Base-by-base conservation (phyloP, 2,329 filamentous ascomycete species). In the Pestalotiopsis sp. region DNA sequence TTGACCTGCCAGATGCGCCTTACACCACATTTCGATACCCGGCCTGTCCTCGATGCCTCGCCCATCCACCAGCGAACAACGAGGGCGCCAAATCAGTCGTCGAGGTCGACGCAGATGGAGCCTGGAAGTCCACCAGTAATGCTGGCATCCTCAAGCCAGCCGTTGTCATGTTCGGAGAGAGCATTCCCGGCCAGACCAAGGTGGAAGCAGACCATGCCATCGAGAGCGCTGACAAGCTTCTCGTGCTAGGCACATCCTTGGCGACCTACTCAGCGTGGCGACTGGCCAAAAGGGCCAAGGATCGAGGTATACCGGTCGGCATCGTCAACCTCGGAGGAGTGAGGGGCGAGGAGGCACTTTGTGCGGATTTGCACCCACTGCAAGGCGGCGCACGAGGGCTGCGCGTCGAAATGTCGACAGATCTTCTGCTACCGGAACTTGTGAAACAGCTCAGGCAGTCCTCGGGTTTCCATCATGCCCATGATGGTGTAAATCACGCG, bases 191-290 rank as follows among this genome's bases (percentile, higher is more conserved):
- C 1, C 75, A 81, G 1, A 90, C 95, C 45, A 98, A 97, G 79
- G 79, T 83, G 1, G 90, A 90, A 0, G 95, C 95, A 1, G 95
- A 98, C 77, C 82, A 89, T 36, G 92, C 92, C 13, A 89, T 98
- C 64, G 93, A 98, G 75, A 86, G 87, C 36, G 92, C 94, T 1
- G 90, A 90, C 5, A 88, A 89, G 69, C 80, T 98, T 45, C 83
- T 98, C 25, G 87, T 98, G 9, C 80, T 98, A 17, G 96, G 95
- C 3, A 98, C 93, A 45, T 97, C 93, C 70, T 86, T 98, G 62
- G 96, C 96, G 5, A 98, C 96, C 0, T 98, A 97, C 79, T 97
- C 94, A 12, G 96, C 96, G 0, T 99, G 94, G 94, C 86, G 95
- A 68, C 80, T 99, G 67, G 94, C 92, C 1, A 95, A 94, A 82